Conservation (phyloP, 2,329 filamentous ascomycete genomes). For the Hypoxylon sp. region DNA sequence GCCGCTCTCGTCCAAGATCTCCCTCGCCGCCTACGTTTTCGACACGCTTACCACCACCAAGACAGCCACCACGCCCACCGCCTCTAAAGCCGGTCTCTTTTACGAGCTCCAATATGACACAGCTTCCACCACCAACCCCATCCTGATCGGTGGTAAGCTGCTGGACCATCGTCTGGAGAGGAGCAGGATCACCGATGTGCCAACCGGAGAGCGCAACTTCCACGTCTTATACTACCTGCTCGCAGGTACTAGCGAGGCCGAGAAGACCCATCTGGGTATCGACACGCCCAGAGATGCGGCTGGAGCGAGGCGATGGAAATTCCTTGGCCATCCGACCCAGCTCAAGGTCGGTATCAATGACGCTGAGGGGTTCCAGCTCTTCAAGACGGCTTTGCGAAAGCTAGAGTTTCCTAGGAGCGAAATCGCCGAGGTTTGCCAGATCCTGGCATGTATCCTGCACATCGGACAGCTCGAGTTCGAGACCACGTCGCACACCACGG, state of each 20-base stretch:
- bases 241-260: conserved; percentile 87
- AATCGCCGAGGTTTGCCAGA: conserved; percentile 96
- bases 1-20: conserved; percentile 90
- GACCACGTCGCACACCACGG: conserved; percentile 79
- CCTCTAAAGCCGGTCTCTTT: conserved; percentile 93
- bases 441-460: conserved; percentile 93
- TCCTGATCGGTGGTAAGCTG: conserved; percentile 91
- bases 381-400: conserved; percentile 94
- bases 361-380: conserved; percentile 92
- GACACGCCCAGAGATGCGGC: conserved; percentile 54
- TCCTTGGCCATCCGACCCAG: conserved; percentile 94
- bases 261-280: conserved; percentile 82
- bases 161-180: conserved; percentile 92
- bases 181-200: conserved; percentile 88
- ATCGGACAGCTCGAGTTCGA: conserved; percentile 96
- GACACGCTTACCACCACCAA: conserved; percentile 97
- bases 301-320: conserved; percentile 86
- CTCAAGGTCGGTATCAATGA: conserved; percentile 98
- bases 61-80: conserved; percentile 91
- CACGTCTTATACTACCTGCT: conserved; percentile 96
- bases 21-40: conserved; percentile 92
- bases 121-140: conserved; percentile 80
- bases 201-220: conserved; percentile 95
- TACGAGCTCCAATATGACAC: conserved; percentile 98
- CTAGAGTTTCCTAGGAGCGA: conserved; percentile 92